phyloP scores from a whole-genome alignment of 2,329 filamentous ascomycete species.

The Trichoderma koningii region DNA sequence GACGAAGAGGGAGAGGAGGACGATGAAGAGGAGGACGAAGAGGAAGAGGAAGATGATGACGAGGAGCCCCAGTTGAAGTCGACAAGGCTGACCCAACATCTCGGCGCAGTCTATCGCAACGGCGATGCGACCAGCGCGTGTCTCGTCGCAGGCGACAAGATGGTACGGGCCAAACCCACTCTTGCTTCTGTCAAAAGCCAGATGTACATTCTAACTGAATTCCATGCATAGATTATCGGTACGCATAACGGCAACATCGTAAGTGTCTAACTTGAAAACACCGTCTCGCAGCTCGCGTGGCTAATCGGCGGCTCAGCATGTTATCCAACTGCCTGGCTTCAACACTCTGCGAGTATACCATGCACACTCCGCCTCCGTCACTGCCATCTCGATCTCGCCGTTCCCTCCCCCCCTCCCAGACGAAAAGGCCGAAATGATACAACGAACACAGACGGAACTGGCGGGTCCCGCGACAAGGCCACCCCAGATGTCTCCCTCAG shows the following conservation, averaged over 20 bases:
- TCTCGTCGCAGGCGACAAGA: slow-evolving; percentile 90
- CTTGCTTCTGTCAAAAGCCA: not conserved
- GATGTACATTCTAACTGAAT: slow-evolving; percentile 37
- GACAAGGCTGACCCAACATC: slow-evolving; percentile 76
- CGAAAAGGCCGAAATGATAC: slow-evolving; percentile 46
- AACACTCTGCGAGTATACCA: slow-evolving; percentile 83
- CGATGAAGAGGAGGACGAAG: slow-evolving; percentile 62
- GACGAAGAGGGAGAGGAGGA: slow-evolving; percentile 51
- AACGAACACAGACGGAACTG: slow-evolving; percentile 42
- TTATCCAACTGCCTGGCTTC: slow-evolving; percentile 80
- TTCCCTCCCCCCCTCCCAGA: slow-evolving; percentile 62
- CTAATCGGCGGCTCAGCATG: slow-evolving; percentile 62
- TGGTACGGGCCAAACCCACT: slow-evolving; percentile 60
- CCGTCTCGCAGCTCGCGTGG: not conserved
- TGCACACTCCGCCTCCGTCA: slow-evolving; percentile 89
- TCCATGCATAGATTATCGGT: slow-evolving; percentile 69
- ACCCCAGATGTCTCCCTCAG: slow-evolving; percentile 49
- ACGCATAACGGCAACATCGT: slow-evolving; percentile 97
- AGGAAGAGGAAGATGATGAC: slow-evolving; percentile 81
- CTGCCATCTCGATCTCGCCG: slow-evolving; percentile 86
- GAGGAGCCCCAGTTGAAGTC: slow-evolving; percentile 96
- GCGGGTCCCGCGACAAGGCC: slow-evolving; percentile 38
- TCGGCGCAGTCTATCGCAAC: slow-evolving; percentile 84
- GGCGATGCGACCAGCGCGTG: slow-evolving; percentile 93
- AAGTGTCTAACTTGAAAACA: slow-evolving; percentile 43